These are phyloP conservation scores for Myriosclerotinia curreyana DNA, from an alignment of 2,329 filamentous ascomycete genomes.

Conservation along the genomic window DNA sequence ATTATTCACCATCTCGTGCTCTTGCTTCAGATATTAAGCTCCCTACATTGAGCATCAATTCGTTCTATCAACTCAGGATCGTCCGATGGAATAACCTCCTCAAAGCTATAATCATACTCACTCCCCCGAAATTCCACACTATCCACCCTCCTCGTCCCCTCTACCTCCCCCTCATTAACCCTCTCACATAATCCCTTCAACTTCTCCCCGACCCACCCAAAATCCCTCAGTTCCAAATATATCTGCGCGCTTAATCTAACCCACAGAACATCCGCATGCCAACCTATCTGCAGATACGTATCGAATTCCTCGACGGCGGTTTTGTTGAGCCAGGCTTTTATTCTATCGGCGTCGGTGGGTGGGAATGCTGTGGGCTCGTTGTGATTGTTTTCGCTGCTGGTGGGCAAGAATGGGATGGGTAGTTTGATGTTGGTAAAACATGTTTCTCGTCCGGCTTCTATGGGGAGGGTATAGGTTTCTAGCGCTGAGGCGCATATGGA, in stretches of 20 bases:
- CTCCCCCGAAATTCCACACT: background rate
- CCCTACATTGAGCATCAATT: background rate
- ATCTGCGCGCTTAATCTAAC: slow-evolving; percentile 74
- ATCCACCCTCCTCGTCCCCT: background rate
- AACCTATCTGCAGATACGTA: slow-evolving; percentile 63
- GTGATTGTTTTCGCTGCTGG: slow-evolving; percentile 40
- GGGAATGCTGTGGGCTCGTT: slow-evolving; percentile 36
- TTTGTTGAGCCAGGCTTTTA: slow-evolving; percentile 47
- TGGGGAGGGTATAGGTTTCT: slow-evolving; percentile 70
- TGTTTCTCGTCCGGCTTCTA: slow-evolving; percentile 62
- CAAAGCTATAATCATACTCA: background rate
- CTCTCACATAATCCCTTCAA: slow-evolving; percentile 48
- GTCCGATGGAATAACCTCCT: background rate
- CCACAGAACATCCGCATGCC: slow-evolving; percentile 61
- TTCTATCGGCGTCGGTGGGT: slow-evolving; percentile 52
- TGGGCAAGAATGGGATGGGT: slow-evolving; percentile 45
- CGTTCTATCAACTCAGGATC: background rate
- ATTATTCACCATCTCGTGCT: background rate
- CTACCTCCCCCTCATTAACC: slow-evolving; percentile 41
- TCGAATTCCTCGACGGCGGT: slow-evolving; percentile 52
- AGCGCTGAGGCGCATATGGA: slow-evolving; percentile 58
- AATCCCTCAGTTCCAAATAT: slow-evolving; percentile 75
- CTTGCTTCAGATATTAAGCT: background rate
- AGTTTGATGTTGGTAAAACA: slow-evolving; percentile 71
- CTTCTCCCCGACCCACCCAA: slow-evolving; percentile 59